These are phyloP conservation scores for Dichomitus squalens DNA, from an alignment of 1,284 basidiomycete genomes.

Conservation along the genomic window DNA sequence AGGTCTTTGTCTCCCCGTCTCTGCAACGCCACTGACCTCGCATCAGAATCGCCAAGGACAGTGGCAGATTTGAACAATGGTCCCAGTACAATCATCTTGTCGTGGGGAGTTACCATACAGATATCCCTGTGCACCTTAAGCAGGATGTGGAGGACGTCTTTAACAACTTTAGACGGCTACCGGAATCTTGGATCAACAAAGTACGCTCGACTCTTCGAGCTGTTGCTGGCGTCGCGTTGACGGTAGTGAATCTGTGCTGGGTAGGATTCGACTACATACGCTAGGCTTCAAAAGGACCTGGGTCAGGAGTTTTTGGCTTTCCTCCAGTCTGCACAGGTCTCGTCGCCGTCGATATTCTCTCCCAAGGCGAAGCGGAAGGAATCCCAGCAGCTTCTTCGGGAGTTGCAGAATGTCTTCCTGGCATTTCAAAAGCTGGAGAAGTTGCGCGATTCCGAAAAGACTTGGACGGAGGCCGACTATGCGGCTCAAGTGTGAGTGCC, in stretches of 20 bases:
- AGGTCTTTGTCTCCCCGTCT: background rate
- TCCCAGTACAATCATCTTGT: constrained; percentile 32
- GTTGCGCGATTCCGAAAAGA: constrained; percentile 47
- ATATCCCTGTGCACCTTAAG: constrained; percentile 31
- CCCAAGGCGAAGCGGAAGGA: constrained; percentile 22
- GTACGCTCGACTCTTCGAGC: constrained; percentile 22
- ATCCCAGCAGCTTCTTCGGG: constrained; percentile 37
- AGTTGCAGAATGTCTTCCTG: constrained; percentile 42
- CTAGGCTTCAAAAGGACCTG: constrained; percentile 26
- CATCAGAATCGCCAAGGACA: constrained; percentile 36
- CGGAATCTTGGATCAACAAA: constrained; percentile 30
- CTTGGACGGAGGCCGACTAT: constrained; percentile 57
- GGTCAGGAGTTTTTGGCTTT: constrained; percentile 42
- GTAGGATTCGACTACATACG: background rate
- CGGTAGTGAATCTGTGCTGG: background rate
- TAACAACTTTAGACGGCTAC: constrained; percentile 28
- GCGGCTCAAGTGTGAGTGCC: constrained; percentile 52
- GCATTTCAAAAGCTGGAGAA: constrained; percentile 47
- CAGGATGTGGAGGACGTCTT: constrained; percentile 30
- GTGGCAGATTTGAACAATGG: constrained; percentile 36
- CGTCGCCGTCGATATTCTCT: constrained; percentile 46
- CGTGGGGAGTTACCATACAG: constrained; percentile 29
- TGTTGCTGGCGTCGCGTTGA: background rate
- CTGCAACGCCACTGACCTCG: background rate
- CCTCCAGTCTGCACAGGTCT: constrained; percentile 38